Percentiles rank a stretch among this genome's conserved stretches.
These are phyloP conservation scores for Vickermania ingenoplastis DNA, from an alignment of 208 protist species.

Conservation along the genomic window DNA sequence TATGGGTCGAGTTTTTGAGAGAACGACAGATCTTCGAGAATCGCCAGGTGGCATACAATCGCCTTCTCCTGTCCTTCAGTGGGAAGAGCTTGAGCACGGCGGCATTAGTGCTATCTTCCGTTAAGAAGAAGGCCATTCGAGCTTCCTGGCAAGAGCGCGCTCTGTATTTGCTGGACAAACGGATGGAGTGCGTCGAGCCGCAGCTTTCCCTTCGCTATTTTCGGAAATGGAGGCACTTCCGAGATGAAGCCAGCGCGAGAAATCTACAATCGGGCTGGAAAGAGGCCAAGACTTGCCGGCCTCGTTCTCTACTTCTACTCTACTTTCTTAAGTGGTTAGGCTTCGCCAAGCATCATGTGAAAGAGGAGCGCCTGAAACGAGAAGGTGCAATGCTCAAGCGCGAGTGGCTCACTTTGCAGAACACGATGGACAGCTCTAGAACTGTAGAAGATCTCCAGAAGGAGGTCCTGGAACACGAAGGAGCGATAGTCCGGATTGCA, in stretches of 20 bases:
- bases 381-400: constrained; percentile 42
- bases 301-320: constrained; percentile 19
- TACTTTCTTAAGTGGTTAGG: constrained; percentile 43
- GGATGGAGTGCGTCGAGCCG: constrained; percentile 7
- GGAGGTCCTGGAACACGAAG: constrained; percentile 17
- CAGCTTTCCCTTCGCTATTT: constrained; percentile 14
- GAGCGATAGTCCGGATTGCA: constrained; percentile 10
- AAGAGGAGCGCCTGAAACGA: constrained; percentile 21
- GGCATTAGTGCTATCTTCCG: constrained; percentile 9
- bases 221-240: constrained; percentile 19
- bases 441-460: constrained; percentile 19
- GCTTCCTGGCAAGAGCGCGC: constrained; percentile 8
- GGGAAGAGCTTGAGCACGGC: constrained; percentile 11
- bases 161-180: constrained; percentile 18
- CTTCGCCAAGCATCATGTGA: constrained; percentile 27
- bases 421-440: constrained; percentile 13
- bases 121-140: constrained; percentile 1
- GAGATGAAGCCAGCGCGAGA: neutral
- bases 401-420: constrained; percentile 49
- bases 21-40: constrained; percentile 3
- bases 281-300: neutral
- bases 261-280: neutral
- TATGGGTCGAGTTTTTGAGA: neutral
- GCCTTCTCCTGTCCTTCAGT: constrained; percentile 39
- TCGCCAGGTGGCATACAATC: constrained; percentile 30